A percentile compares a stretch with the other conserved stretches of the same genome.
Conservation (phyloP, 2,329 filamentous ascomycete species). For the Phaeophleospora eucalypticola region DNA sequence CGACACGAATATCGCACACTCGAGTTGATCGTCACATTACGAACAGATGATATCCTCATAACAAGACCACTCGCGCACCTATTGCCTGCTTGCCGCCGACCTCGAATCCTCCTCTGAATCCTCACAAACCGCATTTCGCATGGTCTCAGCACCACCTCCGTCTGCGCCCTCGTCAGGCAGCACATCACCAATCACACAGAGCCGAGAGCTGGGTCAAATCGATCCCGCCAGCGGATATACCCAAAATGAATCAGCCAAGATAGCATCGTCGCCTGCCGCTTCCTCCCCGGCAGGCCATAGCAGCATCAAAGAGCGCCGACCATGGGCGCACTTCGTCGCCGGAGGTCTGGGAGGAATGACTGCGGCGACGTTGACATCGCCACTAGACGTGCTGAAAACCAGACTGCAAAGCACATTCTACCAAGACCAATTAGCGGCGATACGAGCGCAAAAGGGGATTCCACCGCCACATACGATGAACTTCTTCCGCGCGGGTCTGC, state of each 20-base stretch:
- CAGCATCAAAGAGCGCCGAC: constrained; percentile 51
- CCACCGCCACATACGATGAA: constrained; percentile 56
- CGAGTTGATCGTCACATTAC: too few relatives aligned
- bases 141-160: constrained; percentile 5
- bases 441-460: constrained; percentile 56
- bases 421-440: constrained; percentile 71
- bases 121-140: constrained; percentile 2
- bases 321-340: constrained; percentile 88
- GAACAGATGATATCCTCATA: background rate
- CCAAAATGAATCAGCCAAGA: constrained; percentile 14
- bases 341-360: constrained; percentile 90
- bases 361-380: constrained; percentile 84
- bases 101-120: background rate
- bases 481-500: constrained; percentile 60
- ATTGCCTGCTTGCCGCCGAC: background rate
- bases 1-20: too few relatives aligned
- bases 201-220: constrained; percentile 26
- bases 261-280: constrained; percentile 11
- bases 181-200: background rate
- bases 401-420: constrained; percentile 93
- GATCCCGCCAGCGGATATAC: constrained; percentile 15
- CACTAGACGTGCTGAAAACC: constrained; percentile 90
- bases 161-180: background rate
- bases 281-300: constrained; percentile 2
- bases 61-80: too few relatives aligned